phyloP scores from a whole-genome alignment of 208 protist species.

The Crithidia acanthocephali region DNA sequence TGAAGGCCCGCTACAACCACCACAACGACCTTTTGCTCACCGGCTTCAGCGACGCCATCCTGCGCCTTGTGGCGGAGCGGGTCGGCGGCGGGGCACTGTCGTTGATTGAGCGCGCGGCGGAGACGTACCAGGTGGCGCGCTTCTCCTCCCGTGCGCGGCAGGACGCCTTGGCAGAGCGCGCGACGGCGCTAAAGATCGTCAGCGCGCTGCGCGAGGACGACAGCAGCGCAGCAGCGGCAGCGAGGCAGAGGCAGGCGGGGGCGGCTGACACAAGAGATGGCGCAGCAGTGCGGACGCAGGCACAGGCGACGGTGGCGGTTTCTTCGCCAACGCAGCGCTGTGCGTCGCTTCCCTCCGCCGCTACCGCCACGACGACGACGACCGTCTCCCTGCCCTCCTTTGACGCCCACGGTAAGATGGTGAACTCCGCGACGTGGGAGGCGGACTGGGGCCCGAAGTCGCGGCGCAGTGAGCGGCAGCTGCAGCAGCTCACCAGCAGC shows the following conservation, averaged over 20 bases:
- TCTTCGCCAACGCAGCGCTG: not conserved
- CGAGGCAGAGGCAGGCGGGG: no score
- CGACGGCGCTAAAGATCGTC: slow-evolving; percentile 36
- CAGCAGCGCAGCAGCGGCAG: not conserved
- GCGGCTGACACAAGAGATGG: not conserved
- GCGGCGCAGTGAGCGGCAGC: slow-evolving; percentile 25
- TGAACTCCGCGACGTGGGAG: slow-evolving; percentile 8
- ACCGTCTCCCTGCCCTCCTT: slow-evolving; percentile 31
- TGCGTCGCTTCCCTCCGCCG: no score
- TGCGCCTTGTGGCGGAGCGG: slow-evolving; percentile 93
- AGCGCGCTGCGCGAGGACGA: slow-evolving; percentile 22
- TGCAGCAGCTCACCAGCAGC: slow-evolving; percentile 28
- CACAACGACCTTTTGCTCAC: slow-evolving; percentile 91
- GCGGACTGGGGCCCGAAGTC: slow-evolving; percentile 2
- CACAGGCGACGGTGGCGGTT: not conserved
- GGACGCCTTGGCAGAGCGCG: slow-evolving; percentile 26
- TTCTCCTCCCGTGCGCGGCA: slow-evolving; percentile 25
- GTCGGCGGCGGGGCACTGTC: slow-evolving; percentile 59
- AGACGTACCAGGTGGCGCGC: slow-evolving; percentile 72
- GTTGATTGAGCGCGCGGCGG: slow-evolving; percentile 83
- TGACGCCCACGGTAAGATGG: slow-evolving; percentile 20
- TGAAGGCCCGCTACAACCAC: slow-evolving; percentile 55
- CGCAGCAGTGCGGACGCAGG: no score
- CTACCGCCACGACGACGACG: not conserved
- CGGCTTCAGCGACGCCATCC: slow-evolving; percentile 92